Percentiles rank a stretch among this genome's conserved stretches.
Conservation (phyloP, 2,329 filamentous ascomycete species). For the Aspergillus eucalypticola region DNA sequence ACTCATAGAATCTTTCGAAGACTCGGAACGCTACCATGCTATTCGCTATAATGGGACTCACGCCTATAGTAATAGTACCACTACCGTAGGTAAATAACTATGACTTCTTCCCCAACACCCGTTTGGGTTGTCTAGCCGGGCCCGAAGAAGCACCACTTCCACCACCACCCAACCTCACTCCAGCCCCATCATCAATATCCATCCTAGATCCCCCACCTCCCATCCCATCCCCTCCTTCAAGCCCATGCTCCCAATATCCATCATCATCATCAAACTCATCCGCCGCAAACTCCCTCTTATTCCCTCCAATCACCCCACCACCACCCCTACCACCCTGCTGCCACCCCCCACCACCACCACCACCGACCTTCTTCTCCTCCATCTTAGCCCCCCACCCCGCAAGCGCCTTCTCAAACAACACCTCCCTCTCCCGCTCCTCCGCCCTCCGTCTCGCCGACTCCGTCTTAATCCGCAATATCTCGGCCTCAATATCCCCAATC, state of each 20-base stretch:
- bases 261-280: conserved; percentile 44
- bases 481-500: conserved; percentile 71
- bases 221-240: conserved; percentile 27
- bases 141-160: conserved; percentile 12
- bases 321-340: conserved; percentile 12
- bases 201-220: conserved; percentile 33
- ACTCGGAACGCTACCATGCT: neutral
- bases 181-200: conserved; percentile 43
- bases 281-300: conserved; percentile 44
- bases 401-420: conserved; percentile 53
- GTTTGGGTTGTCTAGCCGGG: conserved; percentile 34
- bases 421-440: conserved; percentile 52
- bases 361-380: neutral
- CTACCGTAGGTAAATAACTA: conserved; percentile 14
- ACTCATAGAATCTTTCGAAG: neutral
- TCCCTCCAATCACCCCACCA: conserved; percentile 26
- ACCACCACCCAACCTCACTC: conserved; percentile 22
- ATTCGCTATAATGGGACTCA: neutral
- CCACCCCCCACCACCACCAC: conserved; percentile 12
- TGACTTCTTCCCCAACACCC: conserved; percentile 39
- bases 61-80: neutral
- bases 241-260: conserved; percentile 36
- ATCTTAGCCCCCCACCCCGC: conserved; percentile 34
- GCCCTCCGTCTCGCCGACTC: conserved; percentile 57
- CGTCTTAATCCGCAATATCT: conserved; percentile 67